Base-by-base conservation (phyloP, 345 rosid species). In the Sapria himalayana region DNA sequence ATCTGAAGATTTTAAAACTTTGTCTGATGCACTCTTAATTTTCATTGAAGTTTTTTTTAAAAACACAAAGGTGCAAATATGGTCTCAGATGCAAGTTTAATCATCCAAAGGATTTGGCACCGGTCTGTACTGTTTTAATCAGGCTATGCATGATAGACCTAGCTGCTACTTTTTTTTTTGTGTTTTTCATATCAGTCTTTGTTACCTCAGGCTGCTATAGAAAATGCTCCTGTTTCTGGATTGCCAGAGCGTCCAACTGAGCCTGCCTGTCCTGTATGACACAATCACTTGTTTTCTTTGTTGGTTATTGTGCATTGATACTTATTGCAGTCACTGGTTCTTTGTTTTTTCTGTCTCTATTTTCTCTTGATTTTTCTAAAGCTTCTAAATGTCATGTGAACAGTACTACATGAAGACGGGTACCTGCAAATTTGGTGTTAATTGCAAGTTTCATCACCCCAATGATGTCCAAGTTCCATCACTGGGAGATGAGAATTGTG, bases 401-500 rank as follows among this genome's bases (percentile, higher is more conserved):
- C 76, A 86, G 97, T 86, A 75, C 60, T 81, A 75, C 57, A 29
- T 72, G 81, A 86, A 78, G 71, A 86, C 81, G 43, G 94, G 94
- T 43, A 66, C 49, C 56, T 86, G 97, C 66, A 86, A 86, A 59
- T 86, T 73, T 70, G 97, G 94, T 48, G 49, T 64, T 39, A 64
- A 78, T 29, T 86, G 97, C 79, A 86, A 78, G 58, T 86, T 81
- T 59, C 65, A 86, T 63, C 97, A 86, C 59, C 97, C 94, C 50
- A 81, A 70, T 52, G 94, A 86, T 67, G 51, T 73, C 33, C 74
- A 60, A 45, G 45, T 70, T 50, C 37, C 58, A 43, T 55, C 54
- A 37, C 41, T 57, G 31, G 60, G 46, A 29, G 70, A 65, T 66
- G 81, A 66, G 39, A 62, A 50, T 61, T 64, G 46, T 45, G 55